Conservation (phyloP, 305 asterid genomes). For the Salvia sclarea region DNA sequence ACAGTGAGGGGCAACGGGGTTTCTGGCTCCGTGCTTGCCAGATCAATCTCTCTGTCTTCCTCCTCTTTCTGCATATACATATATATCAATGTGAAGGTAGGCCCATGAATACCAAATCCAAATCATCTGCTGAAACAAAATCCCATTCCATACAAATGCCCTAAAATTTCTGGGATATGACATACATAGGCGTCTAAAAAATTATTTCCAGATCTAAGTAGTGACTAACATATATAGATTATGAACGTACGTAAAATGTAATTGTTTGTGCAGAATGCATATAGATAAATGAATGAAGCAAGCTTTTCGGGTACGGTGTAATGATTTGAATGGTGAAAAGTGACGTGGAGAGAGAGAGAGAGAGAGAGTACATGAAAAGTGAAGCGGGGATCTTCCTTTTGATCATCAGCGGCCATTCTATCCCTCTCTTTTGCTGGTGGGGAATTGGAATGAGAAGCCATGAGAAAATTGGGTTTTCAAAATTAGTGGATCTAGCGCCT, state of each 20-base stretch:
- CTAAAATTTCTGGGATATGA: constrained; percentile 9
- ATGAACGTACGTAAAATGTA: not conserved
- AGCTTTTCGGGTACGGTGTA: not conserved
- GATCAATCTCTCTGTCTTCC: constrained; percentile 71
- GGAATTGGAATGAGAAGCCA: constrained; percentile 6
- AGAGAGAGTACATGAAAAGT: constrained; percentile 43
- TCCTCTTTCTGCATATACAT: constrained; percentile 78
- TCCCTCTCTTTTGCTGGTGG: not conserved
- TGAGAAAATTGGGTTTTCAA: constrained; percentile 22
- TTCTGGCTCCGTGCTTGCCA: constrained; percentile 66
- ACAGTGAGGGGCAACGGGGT: constrained; percentile 90
- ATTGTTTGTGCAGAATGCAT: not conserved
- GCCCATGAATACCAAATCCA: constrained; percentile 18
- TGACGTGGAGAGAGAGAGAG: constrained; percentile 34
- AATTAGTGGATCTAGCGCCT: constrained; percentile 34
- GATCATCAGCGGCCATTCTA: constrained; percentile 48
- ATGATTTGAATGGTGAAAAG: constrained; percentile 38
- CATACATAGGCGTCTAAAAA: constrained; percentile 22
- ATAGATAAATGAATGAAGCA: constrained; percentile 16
- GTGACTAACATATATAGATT: constrained; percentile 17
- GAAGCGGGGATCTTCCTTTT: constrained; percentile 37
- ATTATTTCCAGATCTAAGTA: constrained; percentile 45
- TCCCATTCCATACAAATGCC: constrained; percentile 11
- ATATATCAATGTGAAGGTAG: not conserved
- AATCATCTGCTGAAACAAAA: constrained; percentile 8